Percentiles rank a stretch among this genome's conserved stretches.
These are phyloP conservation scores for Thelephora aurantiotincta DNA, from an alignment of 768 basidiomycete genomes.

Conservation along the genomic window DNA sequence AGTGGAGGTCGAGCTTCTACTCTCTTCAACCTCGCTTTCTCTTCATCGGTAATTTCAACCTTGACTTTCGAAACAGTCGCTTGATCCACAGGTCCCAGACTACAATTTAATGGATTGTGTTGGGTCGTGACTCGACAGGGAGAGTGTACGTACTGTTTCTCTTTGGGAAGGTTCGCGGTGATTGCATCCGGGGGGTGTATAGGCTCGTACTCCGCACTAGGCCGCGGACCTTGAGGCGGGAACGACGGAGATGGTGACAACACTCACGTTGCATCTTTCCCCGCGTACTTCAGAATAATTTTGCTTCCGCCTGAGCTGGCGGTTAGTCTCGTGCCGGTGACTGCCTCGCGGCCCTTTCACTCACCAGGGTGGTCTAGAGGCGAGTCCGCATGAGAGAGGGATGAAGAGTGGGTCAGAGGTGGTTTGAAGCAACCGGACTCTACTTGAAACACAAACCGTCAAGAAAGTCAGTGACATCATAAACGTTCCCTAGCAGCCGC, in stretches of 20 bases:
- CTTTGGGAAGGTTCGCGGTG: slow-evolving; percentile 59
- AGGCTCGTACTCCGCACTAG: slow-evolving; percentile 56
- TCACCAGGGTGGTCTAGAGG: slow-evolving; percentile 10
- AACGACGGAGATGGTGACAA: not conserved
- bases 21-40: slow-evolving; percentile 41
- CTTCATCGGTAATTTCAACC: slow-evolving; percentile 47
- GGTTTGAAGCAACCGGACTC: not conserved
- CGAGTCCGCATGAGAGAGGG: not conserved
- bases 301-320: slow-evolving; percentile 26
- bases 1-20: slow-evolving; percentile 52
- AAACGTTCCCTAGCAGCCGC: slow-evolving; percentile 20
- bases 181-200: slow-evolving; percentile 83
- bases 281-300: slow-evolving; percentile 39
- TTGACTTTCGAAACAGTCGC: slow-evolving; percentile 48
- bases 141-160: slow-evolving; percentile 42
- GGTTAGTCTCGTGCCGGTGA: not conserved
- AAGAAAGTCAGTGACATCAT: slow-evolving; percentile 30
- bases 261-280: slow-evolving; percentile 31
- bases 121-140: slow-evolving; percentile 6
- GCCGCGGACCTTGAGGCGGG: not conserved
- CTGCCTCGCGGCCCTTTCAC: not conserved
- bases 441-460: slow-evolving; percentile 11
- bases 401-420: slow-evolving; percentile 1
- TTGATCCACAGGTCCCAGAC: slow-evolving; percentile 57
- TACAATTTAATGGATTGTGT: slow-evolving; percentile 8